Conservation (phyloP, 345 rosid species). For the Populus ilicifolia region DNA sequence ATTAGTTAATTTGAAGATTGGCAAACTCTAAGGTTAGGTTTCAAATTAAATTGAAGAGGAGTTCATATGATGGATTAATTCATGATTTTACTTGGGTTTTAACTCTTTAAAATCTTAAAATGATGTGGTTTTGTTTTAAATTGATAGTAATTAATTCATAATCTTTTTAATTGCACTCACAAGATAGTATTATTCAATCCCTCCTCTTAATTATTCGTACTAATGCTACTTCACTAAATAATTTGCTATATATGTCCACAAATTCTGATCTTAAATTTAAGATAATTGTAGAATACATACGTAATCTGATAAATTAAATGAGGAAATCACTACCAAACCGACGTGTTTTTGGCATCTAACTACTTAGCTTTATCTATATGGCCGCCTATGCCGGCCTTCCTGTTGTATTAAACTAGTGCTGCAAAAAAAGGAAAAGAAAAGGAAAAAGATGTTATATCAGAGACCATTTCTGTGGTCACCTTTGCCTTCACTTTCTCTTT, state of each 20-base stretch:
- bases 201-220: not conserved
- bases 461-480: slow-evolving; percentile 32
- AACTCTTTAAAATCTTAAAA: no score
- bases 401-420: slow-evolving; percentile 10
- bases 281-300: not conserved
- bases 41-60: no score
- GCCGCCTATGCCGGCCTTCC: slow-evolving; percentile 60
- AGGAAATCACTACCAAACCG: slow-evolving; percentile 40
- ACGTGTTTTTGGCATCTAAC: slow-evolving; percentile 42
- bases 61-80: no score
- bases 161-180: no score
- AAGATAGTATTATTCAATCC: not conserved
- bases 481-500: slow-evolving; percentile 11
- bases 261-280: not conserved
- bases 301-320: not conserved
- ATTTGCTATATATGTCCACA: not conserved
- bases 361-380: slow-evolving; percentile 27
- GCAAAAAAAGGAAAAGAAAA: no score
- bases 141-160: not conserved
- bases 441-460: not conserved
- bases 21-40: no score
- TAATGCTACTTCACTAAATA: not conserved
- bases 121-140: no score
- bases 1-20: no score
- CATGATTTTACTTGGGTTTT: no score